Conservation (phyloP, 169 alveolate species). For the Besnoitia besnoiti region DNA sequence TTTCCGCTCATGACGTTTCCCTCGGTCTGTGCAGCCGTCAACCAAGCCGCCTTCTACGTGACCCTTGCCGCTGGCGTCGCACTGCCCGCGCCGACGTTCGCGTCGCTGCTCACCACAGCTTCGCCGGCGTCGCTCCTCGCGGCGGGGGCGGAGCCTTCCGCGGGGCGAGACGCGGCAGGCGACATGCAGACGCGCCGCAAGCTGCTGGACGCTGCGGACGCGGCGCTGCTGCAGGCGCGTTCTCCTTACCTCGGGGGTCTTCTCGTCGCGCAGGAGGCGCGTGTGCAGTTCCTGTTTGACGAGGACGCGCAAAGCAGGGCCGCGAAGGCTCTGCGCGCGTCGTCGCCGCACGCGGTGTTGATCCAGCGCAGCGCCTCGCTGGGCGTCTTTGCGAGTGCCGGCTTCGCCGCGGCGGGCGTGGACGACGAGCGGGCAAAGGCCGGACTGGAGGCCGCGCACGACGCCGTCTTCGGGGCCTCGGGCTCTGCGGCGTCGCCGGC, state of each 20-base stretch:
- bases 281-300: background rate
- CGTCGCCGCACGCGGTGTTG: background rate
- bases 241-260: slow-evolving; percentile 32
- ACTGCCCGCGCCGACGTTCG: background rate
- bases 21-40: slow-evolving; percentile 15
- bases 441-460: background rate
- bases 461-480: slow-evolving; percentile 33
- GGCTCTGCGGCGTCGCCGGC: background rate
- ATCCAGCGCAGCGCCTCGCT: background rate
- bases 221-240: slow-evolving; percentile 30
- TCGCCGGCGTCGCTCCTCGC: background rate
- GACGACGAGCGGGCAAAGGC: background rate
- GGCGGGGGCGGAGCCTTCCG: background rate
- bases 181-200: slow-evolving; percentile 3
- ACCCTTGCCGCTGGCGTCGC: slow-evolving; percentile 52
- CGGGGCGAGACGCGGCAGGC: background rate
- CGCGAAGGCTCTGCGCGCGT: background rate
- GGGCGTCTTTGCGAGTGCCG: background rate
- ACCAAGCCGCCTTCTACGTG: slow-evolving; percentile 20
- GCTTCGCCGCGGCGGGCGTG: background rate
- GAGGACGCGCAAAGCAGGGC: background rate
- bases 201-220: slow-evolving; percentile 19
- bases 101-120: background rate
- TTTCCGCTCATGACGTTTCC: slow-evolving; percentile 16
- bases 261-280: slow-evolving; percentile 5